Evolutionary conservation across 768 basidiomycete genomes (phyloP).

Genomic region (Suillus discolor): DNA sequence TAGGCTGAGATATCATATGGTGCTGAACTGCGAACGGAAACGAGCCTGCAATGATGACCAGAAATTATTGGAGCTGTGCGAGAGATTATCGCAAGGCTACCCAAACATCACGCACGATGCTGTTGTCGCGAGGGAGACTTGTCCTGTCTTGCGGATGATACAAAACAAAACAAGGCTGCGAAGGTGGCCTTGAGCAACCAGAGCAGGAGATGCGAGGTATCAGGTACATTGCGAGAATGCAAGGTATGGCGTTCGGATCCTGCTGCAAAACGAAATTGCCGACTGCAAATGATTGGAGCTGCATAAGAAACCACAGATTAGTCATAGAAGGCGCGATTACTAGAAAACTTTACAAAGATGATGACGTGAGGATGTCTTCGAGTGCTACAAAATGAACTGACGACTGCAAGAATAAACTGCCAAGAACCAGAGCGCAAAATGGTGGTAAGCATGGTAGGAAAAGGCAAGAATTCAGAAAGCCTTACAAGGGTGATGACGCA

Average conservation of each 20-base stretch:
- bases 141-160: not conserved
- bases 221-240: not conserved
- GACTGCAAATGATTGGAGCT: not conserved
- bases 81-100: not conserved
- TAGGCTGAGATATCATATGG: not conserved
- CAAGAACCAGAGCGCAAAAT: slow-evolving; percentile 13
- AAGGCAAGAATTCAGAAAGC: not conserved
- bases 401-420: slow-evolving; percentile 1
- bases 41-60: not conserved
- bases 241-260: not conserved
- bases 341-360: not conserved
- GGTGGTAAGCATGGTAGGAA: slow-evolving; percentile 14
- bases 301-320: not conserved
- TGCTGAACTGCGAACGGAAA: not conserved
- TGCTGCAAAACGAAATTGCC: not conserved
- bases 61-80: not conserved
- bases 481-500: not conserved
- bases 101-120: not conserved
- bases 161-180: not conserved
- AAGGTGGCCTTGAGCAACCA: not conserved
- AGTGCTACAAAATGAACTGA: slow-evolving; percentile 1
- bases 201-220: not conserved
- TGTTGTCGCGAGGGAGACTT: not conserved
- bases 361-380: not conserved
- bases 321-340: not conserved